These are phyloP conservation scores for Nemania sp. DNA, from an alignment of 2,329 filamentous ascomycete species.

Conservation along the genomic window DNA sequence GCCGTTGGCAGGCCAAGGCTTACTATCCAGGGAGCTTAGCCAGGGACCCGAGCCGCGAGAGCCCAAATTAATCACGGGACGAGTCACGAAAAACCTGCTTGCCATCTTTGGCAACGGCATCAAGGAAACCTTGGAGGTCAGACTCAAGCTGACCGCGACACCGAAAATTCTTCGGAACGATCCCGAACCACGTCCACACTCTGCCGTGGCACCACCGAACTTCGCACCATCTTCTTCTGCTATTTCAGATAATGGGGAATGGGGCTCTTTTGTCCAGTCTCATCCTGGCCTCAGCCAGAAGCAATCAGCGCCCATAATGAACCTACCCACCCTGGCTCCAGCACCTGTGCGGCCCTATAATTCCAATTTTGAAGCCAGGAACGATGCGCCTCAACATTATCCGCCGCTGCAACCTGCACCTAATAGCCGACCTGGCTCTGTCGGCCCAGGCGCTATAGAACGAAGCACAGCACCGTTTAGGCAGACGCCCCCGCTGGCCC, in stretches of 20 bases:
- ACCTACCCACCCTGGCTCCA: slow-evolving; percentile 38
- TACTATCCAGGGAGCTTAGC: slow-evolving; percentile 82
- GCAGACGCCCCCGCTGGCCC: slow-evolving; percentile 19
- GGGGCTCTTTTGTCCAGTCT: slow-evolving; percentile 75
- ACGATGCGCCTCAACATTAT: slow-evolving; percentile 24
- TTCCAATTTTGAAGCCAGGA: slow-evolving; percentile 32
- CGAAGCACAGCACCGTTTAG: slow-evolving; percentile 11
- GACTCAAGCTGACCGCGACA: slow-evolving; percentile 80
- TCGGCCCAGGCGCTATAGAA: slow-evolving; percentile 30
- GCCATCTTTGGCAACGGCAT: slow-evolving; percentile 81
- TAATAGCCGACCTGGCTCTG: slow-evolving; percentile 35
- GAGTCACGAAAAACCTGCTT: slow-evolving; percentile 83
- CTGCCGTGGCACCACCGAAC: slow-evolving; percentile 23
- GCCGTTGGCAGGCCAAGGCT: slow-evolving; percentile 91
- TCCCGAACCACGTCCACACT: slow-evolving; percentile 28
- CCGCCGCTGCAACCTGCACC: slow-evolving; percentile 26
- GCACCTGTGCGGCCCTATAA: slow-evolving; percentile 34
- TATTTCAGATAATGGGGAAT: slow-evolving; percentile 70
- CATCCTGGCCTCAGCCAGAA: slow-evolving; percentile 59
- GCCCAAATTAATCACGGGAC: slow-evolving; percentile 80
- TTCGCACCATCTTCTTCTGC: slow-evolving; percentile 42
- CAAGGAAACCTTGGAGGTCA: slow-evolving; percentile 91
- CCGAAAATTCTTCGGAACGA: slow-evolving; percentile 52
- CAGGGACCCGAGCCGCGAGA: slow-evolving; percentile 40
- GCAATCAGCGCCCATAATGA: slow-evolving; percentile 38